phyloP scores from a whole-genome alignment of 169 alveolate genomes.

The Cryptosporidium ubiquitum region DNA sequence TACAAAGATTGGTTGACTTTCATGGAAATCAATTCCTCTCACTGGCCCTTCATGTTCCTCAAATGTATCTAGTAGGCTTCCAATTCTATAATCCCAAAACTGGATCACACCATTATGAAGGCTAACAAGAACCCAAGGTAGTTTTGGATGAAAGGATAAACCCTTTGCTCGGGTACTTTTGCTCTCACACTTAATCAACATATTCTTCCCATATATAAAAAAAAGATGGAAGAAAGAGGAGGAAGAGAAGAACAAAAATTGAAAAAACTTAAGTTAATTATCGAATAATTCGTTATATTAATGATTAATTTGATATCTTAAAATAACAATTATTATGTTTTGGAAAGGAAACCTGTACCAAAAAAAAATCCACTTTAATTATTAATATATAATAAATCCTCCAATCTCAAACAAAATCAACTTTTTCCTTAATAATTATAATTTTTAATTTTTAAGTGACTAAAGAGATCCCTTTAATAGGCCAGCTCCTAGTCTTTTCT shows the following conservation, averaged over 20 bases:
- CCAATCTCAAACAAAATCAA: background rate
- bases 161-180: conserved; percentile 95
- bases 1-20: conserved; percentile 94
- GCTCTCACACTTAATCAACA: conserved; percentile 93
- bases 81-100: conserved; percentile 93
- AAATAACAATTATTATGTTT: background rate
- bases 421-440: background rate
- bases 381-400: too few relatives aligned
- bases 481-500: background rate
- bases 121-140: conserved; percentile 94
- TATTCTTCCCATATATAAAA: conserved; percentile 41
- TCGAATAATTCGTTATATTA: too few relatives aligned
- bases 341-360: too few relatives aligned
- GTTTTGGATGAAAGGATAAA: conserved; percentile 93
- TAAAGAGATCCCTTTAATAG: background rate
- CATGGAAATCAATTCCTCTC: conserved; percentile 94
- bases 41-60: conserved; percentile 97
- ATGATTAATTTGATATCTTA: background rate
- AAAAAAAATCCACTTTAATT: background rate
- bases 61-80: conserved; percentile 85
- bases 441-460: too few relatives aligned
- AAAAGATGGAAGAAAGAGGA: background rate
- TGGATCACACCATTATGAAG: conserved; percentile 94
- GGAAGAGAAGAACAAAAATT: background rate
- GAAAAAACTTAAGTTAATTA: background rate